phyloP scores from a whole-genome alignment of 1,139 yeast species.

The Candida smagusa region DNA sequence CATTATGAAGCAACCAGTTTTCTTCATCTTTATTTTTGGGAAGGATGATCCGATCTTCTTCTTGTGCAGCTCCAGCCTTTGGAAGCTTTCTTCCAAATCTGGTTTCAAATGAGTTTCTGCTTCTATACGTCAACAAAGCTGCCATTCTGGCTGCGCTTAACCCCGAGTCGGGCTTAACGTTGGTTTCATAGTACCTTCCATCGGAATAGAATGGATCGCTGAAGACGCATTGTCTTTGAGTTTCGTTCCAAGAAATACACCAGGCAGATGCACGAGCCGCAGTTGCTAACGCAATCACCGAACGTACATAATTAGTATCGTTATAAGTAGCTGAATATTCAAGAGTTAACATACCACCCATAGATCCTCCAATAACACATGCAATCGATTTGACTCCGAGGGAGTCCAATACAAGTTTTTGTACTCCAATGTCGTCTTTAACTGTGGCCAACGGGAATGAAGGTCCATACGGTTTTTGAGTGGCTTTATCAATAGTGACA shows the following conservation, averaged over 20 bases:
- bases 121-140: slow-evolving; percentile 87
- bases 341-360: slow-evolving; percentile 98
- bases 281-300: slow-evolving; percentile 84
- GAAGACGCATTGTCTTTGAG: slow-evolving; percentile 93
- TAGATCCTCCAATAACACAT: slow-evolving; percentile 90
- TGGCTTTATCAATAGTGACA: slow-evolving; percentile 66
- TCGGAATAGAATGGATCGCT: slow-evolving; percentile 91
- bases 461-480: slow-evolving; percentile 83
- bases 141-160: slow-evolving; percentile 97
- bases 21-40: slow-evolving; percentile 46
- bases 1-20: slow-evolving; percentile 44
- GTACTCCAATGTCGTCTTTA: slow-evolving; percentile 86
- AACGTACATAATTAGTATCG: slow-evolving; percentile 66
- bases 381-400: slow-evolving; percentile 76
- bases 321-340: slow-evolving; percentile 75
- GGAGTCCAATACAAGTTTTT: slow-evolving; percentile 67
- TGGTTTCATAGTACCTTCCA: slow-evolving; percentile 75
- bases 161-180: slow-evolving; percentile 75
- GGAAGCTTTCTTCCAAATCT: slow-evolving; percentile 84
- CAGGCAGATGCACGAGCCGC: slow-evolving; percentile 95
- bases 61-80: slow-evolving; percentile 18
- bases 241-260: slow-evolving; percentile 99
- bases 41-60: slow-evolving; percentile 19
- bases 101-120: slow-evolving; percentile 86
- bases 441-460: slow-evolving; percentile 91